Evolutionary conservation across 169 alveolate genomes (phyloP).

Genomic region (Neospora caninum): DNA sequence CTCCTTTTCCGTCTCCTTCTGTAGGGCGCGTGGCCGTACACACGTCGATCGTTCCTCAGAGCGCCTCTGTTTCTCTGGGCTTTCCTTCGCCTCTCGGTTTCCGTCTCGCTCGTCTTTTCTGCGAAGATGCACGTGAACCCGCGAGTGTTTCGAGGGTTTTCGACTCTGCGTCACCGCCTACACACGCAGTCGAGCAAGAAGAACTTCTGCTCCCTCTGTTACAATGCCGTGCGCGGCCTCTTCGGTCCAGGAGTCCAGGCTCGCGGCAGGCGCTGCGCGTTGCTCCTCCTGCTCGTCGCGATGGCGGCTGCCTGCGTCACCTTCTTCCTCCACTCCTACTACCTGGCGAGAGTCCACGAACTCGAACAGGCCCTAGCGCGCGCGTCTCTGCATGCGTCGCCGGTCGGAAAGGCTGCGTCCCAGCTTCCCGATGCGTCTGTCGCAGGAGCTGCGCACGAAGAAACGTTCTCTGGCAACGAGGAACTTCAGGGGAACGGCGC

Average conservation of each 20-base stretch:
- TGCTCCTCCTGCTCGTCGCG: not conserved
- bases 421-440: no score
- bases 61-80: not conserved
- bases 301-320: not conserved
- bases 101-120: not conserved
- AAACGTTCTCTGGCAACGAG: no score
- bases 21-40: not conserved
- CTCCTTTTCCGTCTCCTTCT: not conserved
- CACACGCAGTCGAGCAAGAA: not conserved
- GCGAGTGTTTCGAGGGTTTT: conserved; percentile 5
- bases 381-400: not conserved
- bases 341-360: not conserved
- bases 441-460: no score
- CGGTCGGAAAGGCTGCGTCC: no score
- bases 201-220: not conserved
- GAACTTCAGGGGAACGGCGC: no score
- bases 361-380: not conserved
- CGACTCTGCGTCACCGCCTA: not conserved
- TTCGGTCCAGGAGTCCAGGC: not conserved
- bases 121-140: conserved; percentile 4
- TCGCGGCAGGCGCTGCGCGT: not conserved
- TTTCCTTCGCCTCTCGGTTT: not conserved
- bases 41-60: not conserved
- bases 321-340: conserved; percentile 6
- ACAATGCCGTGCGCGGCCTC: not conserved